These are phyloP conservation scores for Beauveria rudraprayagi DNA, from an alignment of 2,329 filamentous ascomycete genomes.

Conservation along the genomic window DNA sequence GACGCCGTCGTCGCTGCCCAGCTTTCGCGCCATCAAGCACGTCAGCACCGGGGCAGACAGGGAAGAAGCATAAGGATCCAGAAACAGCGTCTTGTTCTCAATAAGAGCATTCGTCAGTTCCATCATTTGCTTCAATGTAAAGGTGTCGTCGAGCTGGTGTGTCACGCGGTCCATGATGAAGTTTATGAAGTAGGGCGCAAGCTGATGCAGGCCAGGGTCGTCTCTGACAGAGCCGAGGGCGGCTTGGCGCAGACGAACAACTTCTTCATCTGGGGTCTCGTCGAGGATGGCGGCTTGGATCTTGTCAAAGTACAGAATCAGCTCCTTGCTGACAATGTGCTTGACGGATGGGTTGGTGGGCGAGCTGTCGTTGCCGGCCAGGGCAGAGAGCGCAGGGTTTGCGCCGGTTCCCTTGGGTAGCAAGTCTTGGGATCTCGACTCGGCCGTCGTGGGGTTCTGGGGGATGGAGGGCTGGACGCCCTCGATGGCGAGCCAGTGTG, in stretches of 20 bases:
- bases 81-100: constrained; percentile 70
- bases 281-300: constrained; percentile 84
- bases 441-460: constrained; percentile 84
- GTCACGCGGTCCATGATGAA: constrained; percentile 96
- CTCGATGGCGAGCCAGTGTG: constrained; percentile 96
- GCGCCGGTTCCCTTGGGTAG: constrained; percentile 84
- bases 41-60: constrained; percentile 85
- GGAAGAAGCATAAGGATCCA: constrained; percentile 51
- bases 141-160: constrained; percentile 83
- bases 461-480: constrained; percentile 94
- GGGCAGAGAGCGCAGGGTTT: constrained; percentile 70
- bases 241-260: constrained; percentile 64
- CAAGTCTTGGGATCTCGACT: constrained; percentile 76
- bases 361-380: constrained; percentile 78
- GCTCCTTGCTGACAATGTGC: constrained; percentile 90
- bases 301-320: constrained; percentile 95
- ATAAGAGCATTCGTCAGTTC: constrained; percentile 78
- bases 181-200: constrained; percentile 93
- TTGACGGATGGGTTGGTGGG: constrained; percentile 86
- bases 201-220: constrained; percentile 88
- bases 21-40: constrained; percentile 71
- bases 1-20: constrained; percentile 52
- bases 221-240: constrained; percentile 78
- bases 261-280: constrained; percentile 73
- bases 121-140: constrained; percentile 87